Conservation (phyloP, 2,329 filamentous ascomycete species). For the Ceratocystis variospora region DNA sequence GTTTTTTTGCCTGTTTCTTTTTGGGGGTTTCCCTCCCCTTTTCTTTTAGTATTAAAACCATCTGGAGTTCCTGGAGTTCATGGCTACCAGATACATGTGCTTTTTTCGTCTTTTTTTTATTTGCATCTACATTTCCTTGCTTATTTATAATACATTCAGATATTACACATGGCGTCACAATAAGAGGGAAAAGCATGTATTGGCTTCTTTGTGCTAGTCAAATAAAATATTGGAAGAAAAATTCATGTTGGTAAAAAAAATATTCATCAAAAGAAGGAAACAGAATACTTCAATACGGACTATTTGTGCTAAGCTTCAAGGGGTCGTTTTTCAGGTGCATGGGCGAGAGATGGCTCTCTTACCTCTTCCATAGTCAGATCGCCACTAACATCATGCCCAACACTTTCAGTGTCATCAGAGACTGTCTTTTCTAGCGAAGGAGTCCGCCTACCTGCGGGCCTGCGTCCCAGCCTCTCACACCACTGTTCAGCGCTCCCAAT, state of each 20-base stretch:
- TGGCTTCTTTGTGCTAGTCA: neutral
- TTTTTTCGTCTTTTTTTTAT: neutral
- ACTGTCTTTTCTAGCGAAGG: conserved; percentile 20
- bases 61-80: neutral
- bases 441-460: conserved; percentile 19
- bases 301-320: conserved; percentile 10
- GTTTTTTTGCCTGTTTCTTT: neutral
- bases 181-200: too few species aligned
- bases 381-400: conserved; percentile 18
- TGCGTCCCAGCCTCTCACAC: conserved; percentile 60
- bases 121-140: neutral
- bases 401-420: neutral
- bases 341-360: conserved; percentile 21
- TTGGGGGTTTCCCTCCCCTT: neutral
- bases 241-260: neutral
- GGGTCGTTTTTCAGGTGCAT: conserved; percentile 20
- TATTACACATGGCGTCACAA: neutral
- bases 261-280: neutral
- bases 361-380: conserved; percentile 21
- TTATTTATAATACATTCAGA: neutral
- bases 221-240: neutral
- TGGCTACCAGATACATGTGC: neutral
- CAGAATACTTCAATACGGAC: neutral
- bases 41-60: neutral
- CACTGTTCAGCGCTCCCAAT: conserved; percentile 83